A percentile compares a stretch with the other conserved stretches of the same genome.
phyloP scores from a whole-genome alignment of 306 rosid genomes.

The Adenanthera pavonina region DNA sequence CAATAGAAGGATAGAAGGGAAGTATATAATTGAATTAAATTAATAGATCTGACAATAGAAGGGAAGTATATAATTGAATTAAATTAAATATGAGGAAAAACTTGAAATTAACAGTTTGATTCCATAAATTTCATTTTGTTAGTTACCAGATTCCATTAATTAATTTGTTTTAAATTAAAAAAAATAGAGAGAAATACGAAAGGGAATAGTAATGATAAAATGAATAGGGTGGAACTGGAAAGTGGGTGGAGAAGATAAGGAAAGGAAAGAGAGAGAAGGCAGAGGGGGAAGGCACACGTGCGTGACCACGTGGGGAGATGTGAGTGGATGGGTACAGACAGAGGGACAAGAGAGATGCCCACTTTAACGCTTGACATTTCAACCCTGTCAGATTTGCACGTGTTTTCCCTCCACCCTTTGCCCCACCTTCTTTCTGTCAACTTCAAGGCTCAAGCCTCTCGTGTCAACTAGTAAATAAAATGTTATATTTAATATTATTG shows the following conservation, averaged over 20 bases:
- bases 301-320: constrained; percentile 45
- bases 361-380: constrained; percentile 41
- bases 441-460: not conserved
- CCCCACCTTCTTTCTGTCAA: not conserved
- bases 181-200: not conserved
- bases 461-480: not conserved
- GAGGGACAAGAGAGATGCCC: constrained; percentile 34
- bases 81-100: not conserved
- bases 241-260: constrained; percentile 49
- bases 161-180: too few relatives aligned
- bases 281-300: constrained; percentile 42
- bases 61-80: not conserved
- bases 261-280: constrained; percentile 3
- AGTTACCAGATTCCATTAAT: too few relatives aligned
- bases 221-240: constrained; percentile 32
- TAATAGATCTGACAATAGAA: not conserved
- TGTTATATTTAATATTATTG: too few relatives aligned
- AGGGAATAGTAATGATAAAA: not conserved
- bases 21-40: not conserved
- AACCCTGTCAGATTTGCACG: constrained; percentile 70
- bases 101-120: not conserved
- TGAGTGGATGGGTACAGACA: constrained; percentile 34
- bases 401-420: constrained; percentile 11
- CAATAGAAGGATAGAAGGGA: not conserved
- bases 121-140: not conserved